A percentile compares a stretch with the other conserved stretches of the same genome.
These are phyloP conservation scores for Spirogloea muscicola DNA, from an alignment of 139 green algal species.

Conservation along the genomic window DNA sequence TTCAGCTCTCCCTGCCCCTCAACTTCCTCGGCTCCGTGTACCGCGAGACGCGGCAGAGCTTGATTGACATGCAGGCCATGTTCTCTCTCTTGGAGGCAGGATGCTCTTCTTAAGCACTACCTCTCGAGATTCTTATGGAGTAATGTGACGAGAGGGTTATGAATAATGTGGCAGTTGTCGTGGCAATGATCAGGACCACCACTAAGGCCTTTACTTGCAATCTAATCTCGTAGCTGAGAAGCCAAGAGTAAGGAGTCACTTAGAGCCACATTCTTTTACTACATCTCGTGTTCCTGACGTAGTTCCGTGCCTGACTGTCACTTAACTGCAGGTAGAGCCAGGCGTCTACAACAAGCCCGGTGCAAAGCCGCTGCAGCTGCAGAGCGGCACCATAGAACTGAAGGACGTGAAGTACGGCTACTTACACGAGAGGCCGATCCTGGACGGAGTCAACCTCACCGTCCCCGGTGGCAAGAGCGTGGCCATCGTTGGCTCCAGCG, in stretches of 20 bases:
- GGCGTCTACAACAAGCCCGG: neutral
- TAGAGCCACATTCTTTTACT: too few species aligned
- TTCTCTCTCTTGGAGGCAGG: conserved; percentile 79
- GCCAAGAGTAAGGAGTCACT: too few species aligned
- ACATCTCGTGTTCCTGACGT: too few species aligned
- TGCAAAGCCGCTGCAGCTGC: neutral
- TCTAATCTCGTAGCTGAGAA: too few species aligned
- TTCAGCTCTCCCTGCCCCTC: conserved; percentile 95
- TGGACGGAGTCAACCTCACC: conserved; percentile 59
- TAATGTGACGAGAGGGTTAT: too few species aligned
- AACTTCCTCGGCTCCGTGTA: conserved; percentile 99
- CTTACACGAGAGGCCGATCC: conserved; percentile 17
- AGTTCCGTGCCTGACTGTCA: too few species aligned
- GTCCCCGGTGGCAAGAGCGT: conserved; percentile 78
- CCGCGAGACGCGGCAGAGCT: conserved; percentile 86
- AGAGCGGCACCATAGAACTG: neutral
- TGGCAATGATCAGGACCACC: too few species aligned
- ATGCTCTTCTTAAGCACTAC: too few species aligned
- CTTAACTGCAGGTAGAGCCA: conserved; percentile 7
- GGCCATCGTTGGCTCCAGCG: conserved; percentile 82
- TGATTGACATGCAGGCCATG: conserved; percentile 95
- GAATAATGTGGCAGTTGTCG: too few species aligned
- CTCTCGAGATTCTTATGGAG: too few species aligned
- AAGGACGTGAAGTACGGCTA: neutral
- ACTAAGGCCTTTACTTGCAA: too few species aligned